A percentile compares a stretch with the other conserved stretches of the same genome.
Evolutionary conservation across 768 basidiomycete species (phyloP).

Genomic region (Sistotremastrum suecicum): DNA sequence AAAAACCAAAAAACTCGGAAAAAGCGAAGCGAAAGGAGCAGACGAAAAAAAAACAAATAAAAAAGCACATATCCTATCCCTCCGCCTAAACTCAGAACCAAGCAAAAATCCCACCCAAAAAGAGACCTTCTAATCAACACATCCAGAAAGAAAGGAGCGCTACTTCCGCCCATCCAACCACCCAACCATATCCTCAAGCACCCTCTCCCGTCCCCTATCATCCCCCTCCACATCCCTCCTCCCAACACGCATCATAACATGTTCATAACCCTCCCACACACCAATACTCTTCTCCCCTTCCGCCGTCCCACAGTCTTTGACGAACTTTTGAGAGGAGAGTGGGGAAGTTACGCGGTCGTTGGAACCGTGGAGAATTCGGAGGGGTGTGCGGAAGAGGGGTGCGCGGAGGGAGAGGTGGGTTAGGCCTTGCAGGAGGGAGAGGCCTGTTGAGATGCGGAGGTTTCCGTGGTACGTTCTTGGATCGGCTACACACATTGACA

Average conservation of each 20-base stretch:
- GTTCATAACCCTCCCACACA: conserved; percentile 25
- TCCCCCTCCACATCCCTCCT: conserved; percentile 17
- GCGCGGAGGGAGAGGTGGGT: conserved; percentile 12
- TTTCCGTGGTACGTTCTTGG: conserved; percentile 21
- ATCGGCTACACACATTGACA: too few relatives aligned
- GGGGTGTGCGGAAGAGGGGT: conserved; percentile 11
- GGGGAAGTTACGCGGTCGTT: conserved; percentile 18
- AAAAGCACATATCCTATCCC: not conserved
- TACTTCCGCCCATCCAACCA: conserved; percentile 17
- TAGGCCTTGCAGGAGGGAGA: conserved; percentile 19
- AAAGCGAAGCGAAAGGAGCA: too few relatives aligned
- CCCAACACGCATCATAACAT: conserved; percentile 21
- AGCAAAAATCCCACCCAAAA: too few relatives aligned
- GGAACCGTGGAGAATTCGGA: conserved; percentile 21
- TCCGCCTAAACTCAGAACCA: too few relatives aligned
- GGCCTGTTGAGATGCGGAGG: conserved; percentile 20
- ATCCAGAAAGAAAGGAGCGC: too few relatives aligned
- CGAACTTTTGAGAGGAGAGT: conserved; percentile 11
- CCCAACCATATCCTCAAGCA: conserved; percentile 17
- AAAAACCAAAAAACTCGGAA: too few relatives aligned
- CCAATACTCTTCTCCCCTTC: conserved; percentile 19
- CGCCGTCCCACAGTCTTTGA: conserved; percentile 16
- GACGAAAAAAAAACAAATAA: not conserved
- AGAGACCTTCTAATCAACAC: too few relatives aligned
- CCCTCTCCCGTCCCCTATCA: conserved; percentile 16